Base-by-base conservation (phyloP, 257 asterid genomes). In the Solanum boliviense region DNA sequence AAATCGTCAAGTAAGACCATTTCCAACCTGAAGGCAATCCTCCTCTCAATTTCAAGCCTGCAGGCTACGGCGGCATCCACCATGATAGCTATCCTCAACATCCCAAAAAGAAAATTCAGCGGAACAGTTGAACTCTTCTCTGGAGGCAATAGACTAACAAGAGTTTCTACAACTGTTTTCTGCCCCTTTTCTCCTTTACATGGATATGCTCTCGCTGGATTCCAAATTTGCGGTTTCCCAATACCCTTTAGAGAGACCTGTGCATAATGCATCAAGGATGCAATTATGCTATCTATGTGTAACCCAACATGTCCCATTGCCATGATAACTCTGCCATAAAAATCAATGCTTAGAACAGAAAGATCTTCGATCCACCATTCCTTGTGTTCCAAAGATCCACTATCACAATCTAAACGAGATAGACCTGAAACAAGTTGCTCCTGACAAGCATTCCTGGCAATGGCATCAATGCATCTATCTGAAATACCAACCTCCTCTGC, bases 291-390 rank as follows among this genome's bases (percentile, higher is more conserved):
- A 71, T 93, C 93, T 5, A 91, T 83, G 31, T 91, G 87, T 38
- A 94, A 93, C 23, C 96, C 95, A 38, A 87, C 88, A 9, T 90
- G 86, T 74, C 88, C 92, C 94, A 94, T 91, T 38, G 92, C 92
- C 32, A 67, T 75, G 38, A 94, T 87, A 65, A 93, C 93, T 78
- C 94, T 89, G 16, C 75, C 60, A 87, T 93, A 94, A 86, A 91
- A 93, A 73, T 85, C 78, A 31, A 94, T 91, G n/a, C 93, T 89
- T 70, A 93, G 82, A n/a, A 52, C 85, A 0, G 93, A 89, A 6
- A 93, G 93, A 84, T 93, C 95, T 86, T 92, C 96, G 13, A 91
- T 91, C 98, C 98, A 94, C 96, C 98, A 94, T 82, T 93, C 94
- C 86, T 90, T 90, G 31, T 88, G 86, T 27, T 90, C 94, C 36